Base-by-base conservation (phyloP, 2,329 filamentous ascomycete genomes). In the Clonostachys sp. region DNA sequence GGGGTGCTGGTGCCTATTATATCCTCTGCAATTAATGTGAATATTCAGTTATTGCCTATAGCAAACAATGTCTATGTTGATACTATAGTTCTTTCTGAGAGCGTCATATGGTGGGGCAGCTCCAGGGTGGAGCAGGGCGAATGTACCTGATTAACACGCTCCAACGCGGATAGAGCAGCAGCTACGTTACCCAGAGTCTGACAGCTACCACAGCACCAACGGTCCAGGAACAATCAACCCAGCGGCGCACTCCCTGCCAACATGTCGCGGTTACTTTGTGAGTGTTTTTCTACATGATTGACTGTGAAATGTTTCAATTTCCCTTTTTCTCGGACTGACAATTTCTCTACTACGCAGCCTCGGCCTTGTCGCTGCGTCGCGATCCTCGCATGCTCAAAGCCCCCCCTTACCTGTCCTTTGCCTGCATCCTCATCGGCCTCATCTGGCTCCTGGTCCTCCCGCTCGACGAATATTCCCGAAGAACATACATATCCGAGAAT, bases 401-500 rank as follows among this genome's bases (percentile, higher is more conserved):
- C 16, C 91, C 92, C 39, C 89, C 91, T 13, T 92, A 95, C 71
- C 72, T 97, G 34, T 96, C 92, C 34, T 78, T 90, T 45, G 72
- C 95, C 39, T 95, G 88, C 68, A 83, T 97, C 57, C 59, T 92
- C 44, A 80, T 96, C 58, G 94, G 94, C 46, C 80, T 96, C 48
- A 80, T 83, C 56, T 99, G 92, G 89, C 83, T 99, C 13, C 81
- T 96, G 18, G 77, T 97, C 34, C 81, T 99, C 2, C 94, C 94
- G 4, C 77, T 97, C 46, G 81, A 97, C 66, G 81, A 91, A 55
- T 96, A 97, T 72, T 96, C 91, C 45, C 84, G 94, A 54, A 79
- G 81, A 50, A 99, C 92, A 1, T 99, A 99, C 67, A 94, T 99
- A 49, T 97, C 92, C 41, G 94, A 99, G 67, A 99, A 99, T 65